These are phyloP conservation scores for Golubevia pallescens DNA, from an alignment of 1,284 basidiomycete genomes.

Conservation along the genomic window DNA sequence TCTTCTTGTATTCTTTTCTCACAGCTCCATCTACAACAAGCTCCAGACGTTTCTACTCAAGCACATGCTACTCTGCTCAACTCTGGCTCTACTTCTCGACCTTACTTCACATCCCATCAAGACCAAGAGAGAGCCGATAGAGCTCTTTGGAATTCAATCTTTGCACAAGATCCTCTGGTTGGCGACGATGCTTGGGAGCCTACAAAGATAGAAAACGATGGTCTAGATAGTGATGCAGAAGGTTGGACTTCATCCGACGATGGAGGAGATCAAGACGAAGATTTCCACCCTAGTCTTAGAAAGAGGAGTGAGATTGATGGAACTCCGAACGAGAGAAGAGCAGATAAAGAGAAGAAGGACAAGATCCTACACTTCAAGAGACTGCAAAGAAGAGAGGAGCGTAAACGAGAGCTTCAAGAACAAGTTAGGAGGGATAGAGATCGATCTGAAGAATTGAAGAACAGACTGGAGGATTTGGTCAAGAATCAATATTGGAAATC, in stretches of 20 bases:
- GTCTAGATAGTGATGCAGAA: neutral
- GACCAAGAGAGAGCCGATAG: neutral
- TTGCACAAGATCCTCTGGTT: neutral
- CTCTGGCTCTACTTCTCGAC: neutral
- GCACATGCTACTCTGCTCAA: neutral
- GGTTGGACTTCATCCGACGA: neutral
- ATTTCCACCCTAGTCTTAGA: neutral
- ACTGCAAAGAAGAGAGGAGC: neutral
- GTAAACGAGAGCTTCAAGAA: neutral
- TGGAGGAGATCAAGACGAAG: no score
- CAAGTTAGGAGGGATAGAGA: neutral
- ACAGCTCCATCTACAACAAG: neutral
- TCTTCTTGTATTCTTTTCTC: neutral
- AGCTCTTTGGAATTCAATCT: neutral
- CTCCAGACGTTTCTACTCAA: neutral
- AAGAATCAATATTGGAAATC: no score
- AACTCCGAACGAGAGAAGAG: neutral
- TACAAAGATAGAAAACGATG: neutral
- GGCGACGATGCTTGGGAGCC: neutral
- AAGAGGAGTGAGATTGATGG: neutral
- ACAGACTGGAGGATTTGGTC: no score
- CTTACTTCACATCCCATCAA: neutral
- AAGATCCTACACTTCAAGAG: neutral
- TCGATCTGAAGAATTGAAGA: no score
- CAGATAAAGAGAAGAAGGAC: neutral